Evolutionary conservation across 805 yeast genomes (phyloP).

Genomic region (Candida stauntonica): DNA sequence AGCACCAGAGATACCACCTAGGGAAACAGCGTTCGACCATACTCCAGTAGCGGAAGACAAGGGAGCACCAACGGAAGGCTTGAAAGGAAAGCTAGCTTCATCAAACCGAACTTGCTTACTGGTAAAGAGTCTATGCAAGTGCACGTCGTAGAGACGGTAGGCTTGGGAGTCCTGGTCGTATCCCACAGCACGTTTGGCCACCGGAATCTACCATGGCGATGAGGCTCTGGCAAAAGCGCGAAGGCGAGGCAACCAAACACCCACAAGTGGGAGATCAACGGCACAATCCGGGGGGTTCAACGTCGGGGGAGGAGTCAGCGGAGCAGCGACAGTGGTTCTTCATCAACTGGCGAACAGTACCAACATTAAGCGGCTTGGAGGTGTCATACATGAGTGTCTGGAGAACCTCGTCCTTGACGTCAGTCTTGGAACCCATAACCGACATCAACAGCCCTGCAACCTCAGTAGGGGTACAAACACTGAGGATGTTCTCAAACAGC

Average conservation of each 20-base stretch:
- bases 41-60: background rate
- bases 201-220: slow-evolving; percentile 1
- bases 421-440: background rate
- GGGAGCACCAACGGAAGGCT: background rate
- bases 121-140: background rate
- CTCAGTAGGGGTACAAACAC: background rate
- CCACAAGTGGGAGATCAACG: slow-evolving; percentile 2
- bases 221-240: slow-evolving; percentile 1
- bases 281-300: background rate
- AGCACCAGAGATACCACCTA: slow-evolving; percentile 1
- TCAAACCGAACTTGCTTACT: background rate
- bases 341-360: slow-evolving; percentile 1
- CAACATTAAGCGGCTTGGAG: background rate
- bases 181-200: slow-evolving; percentile 1
- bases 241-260: slow-evolving; percentile 4
- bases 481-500: background rate
- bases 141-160: slow-evolving; percentile 2
- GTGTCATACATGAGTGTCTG: background rate
- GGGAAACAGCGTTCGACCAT: background rate
- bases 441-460: background rate
- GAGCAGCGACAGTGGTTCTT: background rate
- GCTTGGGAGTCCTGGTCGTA: slow-evolving; percentile 6
- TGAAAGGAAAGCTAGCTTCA: background rate
- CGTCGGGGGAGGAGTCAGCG: background rate
- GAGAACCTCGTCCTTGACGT: background rate